Base-by-base conservation (phyloP, 2,329 filamentous ascomycete species). In the Colletotrichum somersetense region DNA sequence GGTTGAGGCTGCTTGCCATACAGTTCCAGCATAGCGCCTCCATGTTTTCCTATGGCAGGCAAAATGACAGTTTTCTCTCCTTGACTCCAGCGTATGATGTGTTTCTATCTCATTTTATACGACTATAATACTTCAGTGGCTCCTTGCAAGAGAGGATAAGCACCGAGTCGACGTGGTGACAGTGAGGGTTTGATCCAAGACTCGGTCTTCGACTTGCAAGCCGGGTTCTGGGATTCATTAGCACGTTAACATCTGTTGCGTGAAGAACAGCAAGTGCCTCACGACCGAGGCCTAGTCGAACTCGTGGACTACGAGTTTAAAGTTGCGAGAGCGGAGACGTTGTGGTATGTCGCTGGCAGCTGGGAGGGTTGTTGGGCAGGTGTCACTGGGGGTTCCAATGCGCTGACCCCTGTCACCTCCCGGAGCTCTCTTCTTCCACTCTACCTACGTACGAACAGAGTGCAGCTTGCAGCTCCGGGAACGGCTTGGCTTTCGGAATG, bases 81-180 rank as follows among this genome's bases (percentile, higher is more conserved):
- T n/a, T 3, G 0, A 3, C 6, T 23, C 12, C 12, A 26, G n/a
- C 12, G 11, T 12, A 5, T 0, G 12, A 52, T 1, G 50, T 8
- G 2, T 18, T 30, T 30, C 4, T 10, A 1, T 52, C 23, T 52
- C 50, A 3, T 18, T 26, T 26, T 7, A 16, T 30, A 23, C 23
- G n/a, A 14, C 23, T 3, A 14, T 26, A 50, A 26, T 14, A 26
- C n/a, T 4, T 5, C 20, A 50, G 3, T 23, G 1, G 46, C 12
- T 26, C 1, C 1, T 26, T 30, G 5, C 12, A 16, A 52, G 14
- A 52, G 12, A 10, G n/a, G 23, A 30, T 8, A 18, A 52, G 50
- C 23, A 18, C 14, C 7, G 18, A 7, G 30, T 14, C 30, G 33
- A 38, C 33, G 35, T n/a, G 44, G 44, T 10, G 33, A 23, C 20